Base-by-base conservation (phyloP, 192 early-diverging fungal genomes). In the Podila epigama region DNA sequence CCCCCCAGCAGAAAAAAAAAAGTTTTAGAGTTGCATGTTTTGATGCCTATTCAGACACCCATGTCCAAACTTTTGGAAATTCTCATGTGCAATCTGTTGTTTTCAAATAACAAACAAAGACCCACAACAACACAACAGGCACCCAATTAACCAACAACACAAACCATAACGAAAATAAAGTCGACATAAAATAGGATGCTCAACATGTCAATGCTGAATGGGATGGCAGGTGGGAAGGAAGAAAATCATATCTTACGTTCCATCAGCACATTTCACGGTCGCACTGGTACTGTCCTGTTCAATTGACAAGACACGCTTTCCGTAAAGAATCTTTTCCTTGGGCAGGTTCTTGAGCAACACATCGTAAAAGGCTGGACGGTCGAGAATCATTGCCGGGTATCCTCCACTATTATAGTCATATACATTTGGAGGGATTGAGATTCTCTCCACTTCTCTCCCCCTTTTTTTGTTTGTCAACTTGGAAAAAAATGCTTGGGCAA, bases 321-420 rank as follows among this genome's bases (percentile, higher is more conserved):
- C 61, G 33, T 77, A 77, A 5, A 68, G 32, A 37, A 77, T 63
- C 42, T 68, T 77, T 20, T 53, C 39, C 22, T 62, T 75, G 58
- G 71, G 73, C 10, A 77, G 33, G 0, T 77, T 77, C 61, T 77
- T 77, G 32, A 77, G 58, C 12, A 77, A 33, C 42, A 62, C 42
- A 18, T 51, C 33, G 22, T 77, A 77, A 35, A 77, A 77, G 13
- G 73, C 73, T n/a, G 73, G 73, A 11, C 73, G 73, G 52, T 77
- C 73, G 12, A 77, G 66, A n/a, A 75, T 75, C 11, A 61, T 56
- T 31, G 68, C 68, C 8, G 71, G 73, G 44, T 77, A 77, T 20
- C 73, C 73, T 9, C 73, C 73, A 58, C 73, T 77, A 41, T 55
- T n/a, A n/a, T n/a, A n/a, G n/a, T n/a, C n/a, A n/a, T n/a, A n/a